Evolutionary conservation across 2,329 filamentous ascomycete genomes (phyloP).

Genomic region (Microdochium trichocladiopsis): DNA sequence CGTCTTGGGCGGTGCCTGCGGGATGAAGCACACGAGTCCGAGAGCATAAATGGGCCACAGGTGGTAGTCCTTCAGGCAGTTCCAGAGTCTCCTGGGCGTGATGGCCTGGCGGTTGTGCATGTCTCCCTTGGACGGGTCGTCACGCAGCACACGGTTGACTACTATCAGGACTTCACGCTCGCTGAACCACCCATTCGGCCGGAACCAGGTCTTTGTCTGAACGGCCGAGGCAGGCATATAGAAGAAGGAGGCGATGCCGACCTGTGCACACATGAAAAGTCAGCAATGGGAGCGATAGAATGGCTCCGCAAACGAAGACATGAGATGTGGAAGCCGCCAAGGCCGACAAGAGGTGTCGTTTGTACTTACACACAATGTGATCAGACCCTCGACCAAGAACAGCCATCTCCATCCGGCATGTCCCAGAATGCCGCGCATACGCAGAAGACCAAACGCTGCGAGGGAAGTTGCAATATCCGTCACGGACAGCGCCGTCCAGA

Average conservation of each 20-base stretch:
- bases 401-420: slow-evolving; percentile 37
- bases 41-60: slow-evolving; percentile 48
- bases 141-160: slow-evolving; percentile 48
- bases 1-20: slow-evolving; percentile 32
- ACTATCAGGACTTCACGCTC: slow-evolving; percentile 50
- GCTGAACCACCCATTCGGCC: slow-evolving; percentile 47
- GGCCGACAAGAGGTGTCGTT: no score
- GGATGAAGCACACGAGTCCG: slow-evolving; percentile 41
- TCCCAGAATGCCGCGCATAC: slow-evolving; percentile 26
- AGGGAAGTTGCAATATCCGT: slow-evolving; percentile 25
- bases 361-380: slow-evolving; percentile 32
- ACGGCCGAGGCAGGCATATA: slow-evolving; percentile 42
- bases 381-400: slow-evolving; percentile 47
- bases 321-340: slow-evolving; percentile 9
- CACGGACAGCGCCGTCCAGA: slow-evolving; percentile 26
- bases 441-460: slow-evolving; percentile 27
- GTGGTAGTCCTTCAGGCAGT: slow-evolving; percentile 45
- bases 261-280: no score
- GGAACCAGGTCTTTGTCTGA: slow-evolving; percentile 42
- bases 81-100: slow-evolving; percentile 37
- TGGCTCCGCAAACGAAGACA: no score
- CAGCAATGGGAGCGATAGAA: no score
- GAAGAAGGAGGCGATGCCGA: slow-evolving; percentile 43
- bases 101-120: slow-evolving; percentile 53
- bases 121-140: slow-evolving; percentile 50